phyloP scores from a whole-genome alignment of 1,284 basidiomycete genomes.

The Sphagnurus paluster region DNA sequence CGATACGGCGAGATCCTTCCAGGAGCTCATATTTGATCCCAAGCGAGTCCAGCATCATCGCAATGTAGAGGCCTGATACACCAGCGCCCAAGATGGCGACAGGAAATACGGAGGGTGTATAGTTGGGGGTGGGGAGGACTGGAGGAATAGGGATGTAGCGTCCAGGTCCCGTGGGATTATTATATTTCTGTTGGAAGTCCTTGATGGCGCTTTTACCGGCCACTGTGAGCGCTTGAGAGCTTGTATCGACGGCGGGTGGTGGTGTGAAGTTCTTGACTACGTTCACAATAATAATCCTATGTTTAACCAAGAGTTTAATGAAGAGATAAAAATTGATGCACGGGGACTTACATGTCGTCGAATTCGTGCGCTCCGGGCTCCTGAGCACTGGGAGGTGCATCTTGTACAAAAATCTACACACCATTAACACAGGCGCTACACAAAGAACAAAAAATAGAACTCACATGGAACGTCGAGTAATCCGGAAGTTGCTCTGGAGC shows the following conservation, averaged over 20 bases:
- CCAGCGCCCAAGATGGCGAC: slow-evolving; percentile 32
- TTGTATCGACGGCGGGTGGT: slow-evolving; percentile 6
- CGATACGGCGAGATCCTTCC: slow-evolving; percentile 32
- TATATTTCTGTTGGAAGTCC: slow-evolving; percentile 10
- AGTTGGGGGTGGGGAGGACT: neutral
- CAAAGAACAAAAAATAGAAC: neutral
- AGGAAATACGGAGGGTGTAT: slow-evolving; percentile 9
- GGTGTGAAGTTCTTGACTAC: slow-evolving; percentile 5
- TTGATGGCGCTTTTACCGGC: slow-evolving; percentile 11
- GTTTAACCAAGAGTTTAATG: neutral
- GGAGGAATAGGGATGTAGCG: slow-evolving; percentile 9
- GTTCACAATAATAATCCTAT: slow-evolving; percentile 9
- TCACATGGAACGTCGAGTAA: slow-evolving; percentile 10
- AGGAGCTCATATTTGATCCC: slow-evolving; percentile 34
- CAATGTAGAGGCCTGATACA: slow-evolving; percentile 32
- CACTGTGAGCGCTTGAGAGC: slow-evolving; percentile 8
- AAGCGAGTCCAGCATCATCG: slow-evolving; percentile 34
- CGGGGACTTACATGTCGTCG: slow-evolving; percentile 10
- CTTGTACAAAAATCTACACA: slow-evolving; percentile 13
- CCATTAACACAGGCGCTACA: neutral
- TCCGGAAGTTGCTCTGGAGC: slow-evolving; percentile 9
- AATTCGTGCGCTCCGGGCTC: slow-evolving; percentile 6
- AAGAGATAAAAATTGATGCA: neutral
- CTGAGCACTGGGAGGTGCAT: slow-evolving; percentile 1
- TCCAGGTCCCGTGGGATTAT: slow-evolving; percentile 5